A percentile compares a stretch with the other conserved stretches of the same genome.
Evolutionary conservation across 2,329 filamentous ascomycete genomes (phyloP).

Genomic region (Pseudocercospora vitis): DNA sequence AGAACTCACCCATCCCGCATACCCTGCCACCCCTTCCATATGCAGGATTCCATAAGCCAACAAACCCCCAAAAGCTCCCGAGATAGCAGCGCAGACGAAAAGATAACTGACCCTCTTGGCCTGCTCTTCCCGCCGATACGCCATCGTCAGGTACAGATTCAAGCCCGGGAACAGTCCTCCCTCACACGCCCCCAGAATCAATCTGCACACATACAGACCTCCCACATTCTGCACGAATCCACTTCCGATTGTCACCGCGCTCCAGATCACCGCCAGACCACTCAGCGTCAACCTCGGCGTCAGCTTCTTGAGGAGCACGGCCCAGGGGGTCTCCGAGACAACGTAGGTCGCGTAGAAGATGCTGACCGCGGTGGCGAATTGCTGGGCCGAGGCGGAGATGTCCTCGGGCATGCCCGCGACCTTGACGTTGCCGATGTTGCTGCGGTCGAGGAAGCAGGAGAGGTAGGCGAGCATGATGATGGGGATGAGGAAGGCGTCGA

Average conservation of each 20-base stretch:
- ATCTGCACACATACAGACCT: conserved; percentile 43
- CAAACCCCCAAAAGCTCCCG: conserved; percentile 43
- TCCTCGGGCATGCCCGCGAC: conserved; percentile 48
- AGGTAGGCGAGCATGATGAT: conserved; percentile 59
- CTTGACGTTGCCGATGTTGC: conserved; percentile 43
- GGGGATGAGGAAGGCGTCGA: conserved; percentile 52
- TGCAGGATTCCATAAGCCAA: conserved; percentile 59
- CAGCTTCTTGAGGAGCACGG: conserved; percentile 5
- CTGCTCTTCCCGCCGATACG: conserved; percentile 47
- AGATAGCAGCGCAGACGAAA: conserved; percentile 44
- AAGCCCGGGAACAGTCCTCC: conserved; percentile 31
- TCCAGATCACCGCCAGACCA: conserved; percentile 45
- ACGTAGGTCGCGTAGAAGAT: conserved; percentile 52
- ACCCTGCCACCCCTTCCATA: conserved; percentile 64
- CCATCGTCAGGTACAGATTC: conserved; percentile 41
- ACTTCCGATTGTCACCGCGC: conserved; percentile 50
- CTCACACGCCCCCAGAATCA: conserved; percentile 31
- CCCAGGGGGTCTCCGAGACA: conserved; percentile 47
- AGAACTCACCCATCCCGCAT: conserved; percentile 49
- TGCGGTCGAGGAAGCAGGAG: conserved; percentile 55
- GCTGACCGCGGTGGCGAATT: conserved; percentile 52
- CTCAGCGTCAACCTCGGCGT: conserved; percentile 1
- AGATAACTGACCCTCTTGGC: conserved; percentile 44
- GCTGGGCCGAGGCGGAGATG: conserved; percentile 43
- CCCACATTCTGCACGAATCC: conserved; percentile 49